Evolutionary conservation across 1,139 yeast species (phyloP), one percentile per base, ranked within the genome.

Genomic region (Blastobotrys apis): DNA sequence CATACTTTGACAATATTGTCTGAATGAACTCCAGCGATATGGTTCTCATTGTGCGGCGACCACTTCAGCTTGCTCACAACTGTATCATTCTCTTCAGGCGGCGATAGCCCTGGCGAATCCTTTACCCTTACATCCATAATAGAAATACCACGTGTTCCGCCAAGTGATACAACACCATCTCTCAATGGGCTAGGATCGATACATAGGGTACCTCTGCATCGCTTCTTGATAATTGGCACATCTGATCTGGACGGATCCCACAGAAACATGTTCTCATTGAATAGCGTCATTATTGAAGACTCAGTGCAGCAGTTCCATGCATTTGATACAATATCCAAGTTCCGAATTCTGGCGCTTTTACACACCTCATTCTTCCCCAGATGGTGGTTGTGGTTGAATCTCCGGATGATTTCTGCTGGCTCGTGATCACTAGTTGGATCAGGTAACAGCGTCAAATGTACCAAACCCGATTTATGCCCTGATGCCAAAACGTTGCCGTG

Each of bases 321-420:
- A 12, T 58, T 46, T n/a, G 66, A 59, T 0, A 75, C 59, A 16
- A 72, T 52, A 21, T 62, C 64, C 10, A 74, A 51, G 35, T 67
- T 60, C 37, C 65, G 59, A 39, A 76, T 67, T n/a, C 73, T 43
- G 41, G 64, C 44, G 50, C 63, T 33, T 50, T 53, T 45, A 8
- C 57, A 53, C 16, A 46, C 45, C 16, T 41, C 43, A 22, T 19
- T 23, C 5, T 30, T 23, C 3, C 25, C 31, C 9, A 81, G 58
- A 55, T 82, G 86, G 52, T 80, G 79, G 41, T 75, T 66, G 63
- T 85, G 95, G 62, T 84, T 83, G 64, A 81, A 84, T 37, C 92
- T 68, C 60, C 81, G 81, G 52, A 82, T 67, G 16, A 85, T 81
- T 59, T 80, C 87, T 0, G 94, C 94, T 26, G 78, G 73, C 33